Evolutionary conservation across 257 asterid genomes (phyloP), one percentile per base, ranked within the genome.

Genomic region (Penstemon eatonii): DNA sequence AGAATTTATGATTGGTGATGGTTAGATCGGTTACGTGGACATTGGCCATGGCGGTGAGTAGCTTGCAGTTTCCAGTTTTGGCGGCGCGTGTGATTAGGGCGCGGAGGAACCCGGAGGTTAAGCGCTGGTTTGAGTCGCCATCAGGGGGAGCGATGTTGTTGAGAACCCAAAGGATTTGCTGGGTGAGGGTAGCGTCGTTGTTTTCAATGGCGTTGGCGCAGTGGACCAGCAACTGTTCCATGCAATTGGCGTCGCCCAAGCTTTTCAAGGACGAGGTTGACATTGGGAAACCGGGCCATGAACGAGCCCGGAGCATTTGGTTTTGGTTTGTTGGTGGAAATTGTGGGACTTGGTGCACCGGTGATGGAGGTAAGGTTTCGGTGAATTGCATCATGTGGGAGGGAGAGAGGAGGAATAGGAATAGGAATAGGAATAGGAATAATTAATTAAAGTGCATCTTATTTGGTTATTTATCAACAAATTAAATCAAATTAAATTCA

Each of bases 121-220:
- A 93, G 37, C 98, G 95, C 81, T 92, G 98, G 45, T 78, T 85
- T 5, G 98, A 86, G 86, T 90, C 97, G 3, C 99, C 99, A 64
- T 93, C 99, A 0, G 97, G 94, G 0, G 97, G 90, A 0, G 99
- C 97, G 51, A 90, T 90, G 78, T 91, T 93, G 86, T 90, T 90
- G 5, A 93, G 91, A 7, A 93, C 99, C 99, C 99, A 93, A 5
- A 93, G 65, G 76, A 93, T 90, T 67, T 93, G 99, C 53, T 93
- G 99, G 0, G 99, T 87, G 2, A 93, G 78, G 4, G 99, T 93
- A n/a, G 96, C 87, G 68, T 93, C 97, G 69, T 87, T 88, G 77
- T 65, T 81, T 41, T 93, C 97, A 67, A 93, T 91, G 3, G 99
- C 99, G 51, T 63, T 87, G 52, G 95, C 96, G 56, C 99, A 93